A percentile compares a stretch with the other conserved stretches of the same genome.
phyloP scores from a whole-genome alignment of 2,329 filamentous ascomycete species.

The Beauveria medogensis region DNA sequence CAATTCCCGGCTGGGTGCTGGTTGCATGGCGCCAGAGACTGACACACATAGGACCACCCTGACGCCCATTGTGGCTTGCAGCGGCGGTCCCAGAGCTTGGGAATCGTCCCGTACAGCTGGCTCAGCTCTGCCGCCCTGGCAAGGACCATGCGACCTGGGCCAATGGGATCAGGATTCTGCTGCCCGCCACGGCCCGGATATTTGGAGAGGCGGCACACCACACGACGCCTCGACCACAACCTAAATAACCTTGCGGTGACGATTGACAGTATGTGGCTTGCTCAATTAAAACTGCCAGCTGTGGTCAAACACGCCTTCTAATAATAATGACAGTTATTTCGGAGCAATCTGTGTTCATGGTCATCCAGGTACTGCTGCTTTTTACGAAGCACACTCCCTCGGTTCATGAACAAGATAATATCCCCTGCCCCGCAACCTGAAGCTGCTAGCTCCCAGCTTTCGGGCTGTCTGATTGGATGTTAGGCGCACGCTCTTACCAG shows the following conservation, averaged over 20 bases:
- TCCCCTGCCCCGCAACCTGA: not conserved
- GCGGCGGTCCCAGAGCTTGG: not conserved
- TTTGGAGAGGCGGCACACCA: not conserved
- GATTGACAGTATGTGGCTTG: slow-evolving; percentile 2
- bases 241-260: not conserved
- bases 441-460: not conserved
- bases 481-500: slow-evolving; percentile 4
- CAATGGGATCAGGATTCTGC: not conserved
- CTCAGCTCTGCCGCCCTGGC: slow-evolving; percentile 1
- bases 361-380: not conserved
- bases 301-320: not conserved
- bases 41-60: not conserved
- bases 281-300: not conserved
- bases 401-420: not conserved
- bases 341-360: not conserved
- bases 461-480: slow-evolving; percentile 15
- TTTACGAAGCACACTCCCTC: not conserved
- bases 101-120: not conserved
- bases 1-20: not conserved
- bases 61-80: slow-evolving; percentile 1
- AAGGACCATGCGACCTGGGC: not conserved
- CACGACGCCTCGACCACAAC: not conserved
- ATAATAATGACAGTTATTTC: not conserved
- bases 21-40: not conserved
- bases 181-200: slow-evolving; percentile 4